phyloP scores from a whole-genome alignment of 106 monocot genomes.

The Allium fistulosum region DNA sequence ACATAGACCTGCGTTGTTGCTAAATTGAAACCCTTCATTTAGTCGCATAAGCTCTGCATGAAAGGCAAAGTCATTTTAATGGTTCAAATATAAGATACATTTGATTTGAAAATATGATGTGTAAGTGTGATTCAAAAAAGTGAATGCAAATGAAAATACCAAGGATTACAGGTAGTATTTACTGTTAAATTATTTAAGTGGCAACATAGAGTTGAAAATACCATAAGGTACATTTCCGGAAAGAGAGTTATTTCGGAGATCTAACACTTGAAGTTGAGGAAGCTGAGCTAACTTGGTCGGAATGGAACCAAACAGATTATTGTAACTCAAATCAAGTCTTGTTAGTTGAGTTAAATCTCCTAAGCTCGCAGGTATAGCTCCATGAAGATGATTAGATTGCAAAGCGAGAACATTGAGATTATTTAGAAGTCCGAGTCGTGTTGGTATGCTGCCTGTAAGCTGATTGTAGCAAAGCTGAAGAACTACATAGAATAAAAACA shows the following conservation, averaged over 20 bases:
- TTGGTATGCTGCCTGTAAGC: constrained; percentile 69
- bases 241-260: constrained; percentile 70
- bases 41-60: constrained; percentile 49
- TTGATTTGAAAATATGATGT: too few relatives aligned
- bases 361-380: constrained; percentile 80
- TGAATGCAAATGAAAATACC: too few relatives aligned
- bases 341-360: constrained; percentile 46
- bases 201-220: constrained; percentile 8
- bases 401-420: constrained; percentile 67
- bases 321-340: constrained; percentile 78
- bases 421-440: constrained; percentile 47
- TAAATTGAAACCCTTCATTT: constrained; percentile 43
- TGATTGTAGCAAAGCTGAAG: constrained; percentile 85
- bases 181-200: too few relatives aligned
- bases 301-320: constrained; percentile 80
- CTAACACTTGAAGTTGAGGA: constrained; percentile 35
- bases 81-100: too few relatives aligned
- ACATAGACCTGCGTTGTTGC: constrained; percentile 62
- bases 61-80: background rate
- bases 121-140: too few relatives aligned
- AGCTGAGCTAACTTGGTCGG: constrained; percentile 50
- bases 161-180: too few relatives aligned
- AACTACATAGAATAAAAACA: constrained; percentile 28
- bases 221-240: constrained; percentile 85
- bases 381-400: constrained; percentile 69